A percentile compares a stretch with the other conserved stretches of the same genome.
These are phyloP conservation scores for Backusella morwellensis DNA, from an alignment of 192 early-diverging fungal genomes.

Conservation along the genomic window DNA sequence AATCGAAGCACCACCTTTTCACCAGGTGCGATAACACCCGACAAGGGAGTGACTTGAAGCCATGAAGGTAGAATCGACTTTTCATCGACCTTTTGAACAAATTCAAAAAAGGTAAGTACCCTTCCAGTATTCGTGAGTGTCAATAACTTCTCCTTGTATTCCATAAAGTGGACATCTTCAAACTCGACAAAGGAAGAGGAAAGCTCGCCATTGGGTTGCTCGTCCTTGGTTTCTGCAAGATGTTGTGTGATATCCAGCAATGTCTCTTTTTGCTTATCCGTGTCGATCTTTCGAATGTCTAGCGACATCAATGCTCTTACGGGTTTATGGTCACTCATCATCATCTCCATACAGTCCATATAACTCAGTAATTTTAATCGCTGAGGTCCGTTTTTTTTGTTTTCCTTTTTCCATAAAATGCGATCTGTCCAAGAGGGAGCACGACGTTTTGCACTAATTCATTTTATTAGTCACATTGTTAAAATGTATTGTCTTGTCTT, in stretches of 20 bases:
- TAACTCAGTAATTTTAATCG: conserved; percentile 54
- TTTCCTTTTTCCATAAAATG: conserved; percentile 75
- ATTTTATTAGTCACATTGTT: neutral
- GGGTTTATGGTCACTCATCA: conserved; percentile 90
- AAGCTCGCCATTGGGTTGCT: conserved; percentile 68
- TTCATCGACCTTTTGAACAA: conserved; percentile 69
- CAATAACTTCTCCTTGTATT: conserved; percentile 48
- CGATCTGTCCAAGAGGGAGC: conserved; percentile 94
- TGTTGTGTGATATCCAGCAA: conserved; percentile 65
- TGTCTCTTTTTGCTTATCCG: conserved; percentile 52
- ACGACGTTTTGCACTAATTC: conserved; percentile 67
- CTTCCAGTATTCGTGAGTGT: conserved; percentile 73
- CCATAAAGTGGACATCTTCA: conserved; percentile 60
- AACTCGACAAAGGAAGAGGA: conserved; percentile 64
- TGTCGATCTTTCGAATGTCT: conserved; percentile 62
- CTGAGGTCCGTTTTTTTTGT: conserved; percentile 2
- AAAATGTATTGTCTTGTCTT: neutral
- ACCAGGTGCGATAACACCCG: conserved; percentile 74
- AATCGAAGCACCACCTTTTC: conserved; percentile 59
- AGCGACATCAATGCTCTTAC: conserved; percentile 68
- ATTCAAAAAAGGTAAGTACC: conserved; percentile 71
- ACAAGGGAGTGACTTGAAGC: conserved; percentile 63
- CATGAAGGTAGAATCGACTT: conserved; percentile 62
- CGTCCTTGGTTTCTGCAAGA: conserved; percentile 75
- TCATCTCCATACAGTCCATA: conserved; percentile 58